Evolutionary conservation across 2,329 filamentous ascomycete genomes (phyloP).

Genomic region (Ceratocystis diversiconidia): DNA sequence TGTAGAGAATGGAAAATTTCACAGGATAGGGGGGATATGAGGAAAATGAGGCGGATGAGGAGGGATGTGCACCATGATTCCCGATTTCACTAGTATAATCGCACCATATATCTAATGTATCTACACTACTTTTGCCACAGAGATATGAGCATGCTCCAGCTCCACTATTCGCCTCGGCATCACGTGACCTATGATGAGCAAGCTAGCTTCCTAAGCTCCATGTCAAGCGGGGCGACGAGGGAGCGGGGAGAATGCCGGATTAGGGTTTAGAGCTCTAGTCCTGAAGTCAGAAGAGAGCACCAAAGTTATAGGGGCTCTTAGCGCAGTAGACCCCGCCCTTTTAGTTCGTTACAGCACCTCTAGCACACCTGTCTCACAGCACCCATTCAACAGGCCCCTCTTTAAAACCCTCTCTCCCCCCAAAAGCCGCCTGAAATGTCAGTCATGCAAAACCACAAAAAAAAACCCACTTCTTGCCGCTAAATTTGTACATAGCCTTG

Average conservation of each 20-base stretch:
- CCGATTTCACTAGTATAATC: not conserved
- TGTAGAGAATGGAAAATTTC: slow-evolving; percentile 47
- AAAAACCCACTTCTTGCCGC: not conserved
- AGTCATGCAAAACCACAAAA: not conserved
- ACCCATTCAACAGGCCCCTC: not conserved
- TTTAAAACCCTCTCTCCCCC: not conserved
- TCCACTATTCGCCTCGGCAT: not conserved
- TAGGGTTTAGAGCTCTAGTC: no score
- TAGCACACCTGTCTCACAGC: not conserved
- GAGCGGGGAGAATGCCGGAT: not conserved
- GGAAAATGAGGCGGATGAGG: not conserved
- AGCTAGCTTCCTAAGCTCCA: not conserved
- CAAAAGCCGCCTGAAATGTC: not conserved
- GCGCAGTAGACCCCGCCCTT: no score
- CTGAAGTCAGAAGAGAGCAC: no score
- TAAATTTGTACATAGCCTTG: not conserved
- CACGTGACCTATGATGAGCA: not conserved
- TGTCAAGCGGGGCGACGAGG: not conserved
- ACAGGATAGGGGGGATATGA: slow-evolving; percentile 19
- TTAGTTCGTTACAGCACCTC: not conserved
- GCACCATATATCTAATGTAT: not conserved
- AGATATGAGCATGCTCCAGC: not conserved
- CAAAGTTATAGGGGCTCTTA: no score
- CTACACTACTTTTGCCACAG: not conserved
- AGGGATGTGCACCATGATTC: not conserved